Conservation (phyloP, 2,329 filamentous ascomycete genomes). For the Lasiodiplodia sp. region DNA sequence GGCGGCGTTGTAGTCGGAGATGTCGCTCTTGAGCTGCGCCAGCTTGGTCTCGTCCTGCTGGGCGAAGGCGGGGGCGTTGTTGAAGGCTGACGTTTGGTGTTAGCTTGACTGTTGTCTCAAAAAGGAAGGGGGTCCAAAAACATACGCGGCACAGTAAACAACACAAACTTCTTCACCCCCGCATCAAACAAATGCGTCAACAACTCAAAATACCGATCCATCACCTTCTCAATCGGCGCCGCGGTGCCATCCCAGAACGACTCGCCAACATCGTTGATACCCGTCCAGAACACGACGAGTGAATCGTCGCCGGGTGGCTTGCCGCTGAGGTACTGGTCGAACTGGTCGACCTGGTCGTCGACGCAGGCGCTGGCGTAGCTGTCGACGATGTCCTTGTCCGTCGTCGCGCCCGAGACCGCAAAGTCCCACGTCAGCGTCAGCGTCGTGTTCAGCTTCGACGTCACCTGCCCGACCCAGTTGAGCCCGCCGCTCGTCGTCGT, state of each 20-base stretch:
- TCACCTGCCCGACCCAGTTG: slow-evolving; percentile 37
- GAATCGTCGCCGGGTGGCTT: slow-evolving; percentile 32
- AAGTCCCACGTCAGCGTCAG: slow-evolving; percentile 36
- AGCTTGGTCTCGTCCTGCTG: slow-evolving; percentile 38
- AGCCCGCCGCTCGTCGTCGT: slow-evolving; percentile 35
- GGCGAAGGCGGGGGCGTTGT: slow-evolving; percentile 36
- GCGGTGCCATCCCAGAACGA: slow-evolving; percentile 17
- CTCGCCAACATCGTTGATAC: slow-evolving; percentile 39
- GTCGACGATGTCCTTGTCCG: slow-evolving; percentile 32
- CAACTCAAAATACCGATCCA: slow-evolving; percentile 53
- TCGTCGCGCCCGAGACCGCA: slow-evolving; percentile 36
- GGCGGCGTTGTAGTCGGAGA: slow-evolving; percentile 50
- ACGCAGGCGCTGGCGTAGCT: slow-evolving; percentile 27
- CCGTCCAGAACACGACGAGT: slow-evolving; percentile 36
- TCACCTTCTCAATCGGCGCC: slow-evolving; percentile 27
- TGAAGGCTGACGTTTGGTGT: slow-evolving; percentile 32
- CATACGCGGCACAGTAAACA: slow-evolving; percentile 64
- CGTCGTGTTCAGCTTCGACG: slow-evolving; percentile 34
- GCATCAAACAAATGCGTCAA: slow-evolving; percentile 58
- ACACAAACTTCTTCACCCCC: slow-evolving; percentile 65
- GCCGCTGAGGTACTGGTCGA: slow-evolving; percentile 34
- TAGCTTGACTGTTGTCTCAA: slow-evolving; percentile 26
- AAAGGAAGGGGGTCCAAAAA: not conserved
- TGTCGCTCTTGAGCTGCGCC: slow-evolving; percentile 35
- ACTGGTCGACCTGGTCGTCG: slow-evolving; percentile 33